Evolutionary conservation across 192 early-diverging fungal species (phyloP), one percentile per base, ranked within the genome.

Genomic region (Globomyces pollinis-pini): DNA sequence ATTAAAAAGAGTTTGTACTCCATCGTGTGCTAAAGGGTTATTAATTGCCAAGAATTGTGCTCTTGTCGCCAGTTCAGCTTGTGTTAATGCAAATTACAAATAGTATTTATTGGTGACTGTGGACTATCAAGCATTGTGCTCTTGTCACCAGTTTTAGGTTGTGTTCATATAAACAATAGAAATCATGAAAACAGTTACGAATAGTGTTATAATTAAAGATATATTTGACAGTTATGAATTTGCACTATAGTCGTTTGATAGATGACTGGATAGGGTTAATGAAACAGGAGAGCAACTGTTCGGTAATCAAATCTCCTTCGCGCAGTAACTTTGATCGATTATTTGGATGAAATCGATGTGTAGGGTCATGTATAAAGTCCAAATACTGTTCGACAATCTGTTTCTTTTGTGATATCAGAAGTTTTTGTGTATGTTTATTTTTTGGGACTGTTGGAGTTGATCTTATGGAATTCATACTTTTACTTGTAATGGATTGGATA

Each of bases 281-380:
- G 44, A 20, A 26, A 24, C 44, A 47, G 28, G 23, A 26, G 21
- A 26, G 21, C 28, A 47, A 47, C 44, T 47, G 44, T 26, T 47
- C 23, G 28, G 21, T 26, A 47, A 47, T 47, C 8, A 47, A 20
- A 4, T 2, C 13, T 3, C 44, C 44, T 26, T 47, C 44, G 28
- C 21, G 23, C 23, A 47, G 3, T 13, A 47, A 47, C 28, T 47
- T 47, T 26, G 21, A 26, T 20, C 28, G 44, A 47, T 47, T 47
- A 26, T 26, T 47, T 26, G 44, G 44, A 26, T 47, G 44, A 47
- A 47, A 47, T 26, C 44, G 44, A 24, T 47, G 44, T 24, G 21
- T 20, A 3, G 44, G 44, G n/a, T 47, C 44, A 47, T 47, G 44
- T 26, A 47, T 26, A 26, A 26, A 26, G 28, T 47, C 44, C 13